These are phyloP conservation scores for Pyrus pyrifolia DNA, from an alignment of 306 rosid genomes.

Conservation along the genomic window DNA sequence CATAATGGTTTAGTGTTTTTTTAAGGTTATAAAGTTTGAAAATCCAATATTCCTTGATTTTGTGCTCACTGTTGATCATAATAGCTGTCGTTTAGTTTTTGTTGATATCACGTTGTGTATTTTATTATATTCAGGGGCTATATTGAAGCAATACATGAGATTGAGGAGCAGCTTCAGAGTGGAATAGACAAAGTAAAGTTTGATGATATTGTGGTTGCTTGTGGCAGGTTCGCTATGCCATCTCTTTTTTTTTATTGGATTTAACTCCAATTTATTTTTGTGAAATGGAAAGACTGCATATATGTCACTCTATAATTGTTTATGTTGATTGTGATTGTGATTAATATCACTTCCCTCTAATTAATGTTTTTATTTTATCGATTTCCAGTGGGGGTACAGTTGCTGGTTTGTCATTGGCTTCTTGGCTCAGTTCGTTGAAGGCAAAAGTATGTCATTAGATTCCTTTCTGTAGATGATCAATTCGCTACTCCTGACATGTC, in stretches of 20 bases:
- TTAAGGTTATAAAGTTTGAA: neutral
- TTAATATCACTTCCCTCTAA: neutral
- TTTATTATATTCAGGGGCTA: constrained; percentile 65
- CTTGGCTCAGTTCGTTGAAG: constrained; percentile 67
- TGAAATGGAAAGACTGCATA: neutral
- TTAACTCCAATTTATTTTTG: neutral
- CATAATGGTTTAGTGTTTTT: neutral
- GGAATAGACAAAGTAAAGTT: constrained; percentile 41
- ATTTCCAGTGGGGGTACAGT: constrained; percentile 76
- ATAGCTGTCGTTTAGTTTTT: neutral
- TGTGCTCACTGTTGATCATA: neutral
- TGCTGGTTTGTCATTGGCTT: constrained; percentile 85
- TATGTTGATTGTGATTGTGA: neutral
- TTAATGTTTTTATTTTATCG: constrained; percentile 11
- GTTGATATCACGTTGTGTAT: neutral
- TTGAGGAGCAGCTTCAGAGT: constrained; percentile 69
- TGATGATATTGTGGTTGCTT: constrained; percentile 90
- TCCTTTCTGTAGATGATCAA: constrained; percentile 4
- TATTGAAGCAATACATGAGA: constrained; percentile 71
- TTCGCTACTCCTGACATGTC: constrained; percentile 7
- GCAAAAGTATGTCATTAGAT: constrained; percentile 57
- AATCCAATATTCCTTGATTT: neutral
- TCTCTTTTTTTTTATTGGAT: constrained; percentile 3
- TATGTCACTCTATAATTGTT: neutral
- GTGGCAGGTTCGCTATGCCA: constrained; percentile 73